Conservation (phyloP, 495 filamentous ascomycete species). For the Paragyromitra xinjiangensis region DNA sequence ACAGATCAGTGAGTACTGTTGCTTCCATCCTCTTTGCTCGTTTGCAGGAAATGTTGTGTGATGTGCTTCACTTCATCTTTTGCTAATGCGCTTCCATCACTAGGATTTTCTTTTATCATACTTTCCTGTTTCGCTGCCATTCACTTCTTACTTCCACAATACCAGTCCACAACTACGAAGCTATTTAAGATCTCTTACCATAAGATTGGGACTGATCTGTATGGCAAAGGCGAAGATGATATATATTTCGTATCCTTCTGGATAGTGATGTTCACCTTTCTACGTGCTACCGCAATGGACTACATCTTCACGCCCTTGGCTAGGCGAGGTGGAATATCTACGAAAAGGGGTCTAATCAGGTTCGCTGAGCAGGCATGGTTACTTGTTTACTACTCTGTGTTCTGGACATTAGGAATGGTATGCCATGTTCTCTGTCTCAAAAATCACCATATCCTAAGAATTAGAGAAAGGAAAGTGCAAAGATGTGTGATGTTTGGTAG, state of each 20-base stretch:
- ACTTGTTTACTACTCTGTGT: slow-evolving; percentile 76
- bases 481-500: neutral
- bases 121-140: slow-evolving; percentile 78
- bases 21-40: slow-evolving; percentile 32
- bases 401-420: slow-evolving; percentile 88
- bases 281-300: slow-evolving; percentile 86
- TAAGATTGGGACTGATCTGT: slow-evolving; percentile 70
- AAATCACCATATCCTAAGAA: neutral
- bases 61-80: neutral
- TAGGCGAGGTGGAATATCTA: slow-evolving; percentile 71
- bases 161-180: slow-evolving; percentile 77
- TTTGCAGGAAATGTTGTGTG: neutral
- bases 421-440: slow-evolving; percentile 56
- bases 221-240: slow-evolving; percentile 81
- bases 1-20: slow-evolving; percentile 62
- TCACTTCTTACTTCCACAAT: slow-evolving; percentile 80
- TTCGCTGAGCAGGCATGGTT: slow-evolving; percentile 96
- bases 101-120: slow-evolving; percentile 80
- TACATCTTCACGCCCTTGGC: slow-evolving; percentile 83
- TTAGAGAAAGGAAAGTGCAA: neutral
- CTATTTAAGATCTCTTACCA: slow-evolving; percentile 89
- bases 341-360: slow-evolving; percentile 75
- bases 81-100: slow-evolving; percentile 37
- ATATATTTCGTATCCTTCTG: slow-evolving; percentile 79
- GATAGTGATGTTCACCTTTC: slow-evolving; percentile 82